phyloP scores from a whole-genome alignment of 2,329 filamentous ascomycete species.

The Trichoderma atroviride region DNA sequence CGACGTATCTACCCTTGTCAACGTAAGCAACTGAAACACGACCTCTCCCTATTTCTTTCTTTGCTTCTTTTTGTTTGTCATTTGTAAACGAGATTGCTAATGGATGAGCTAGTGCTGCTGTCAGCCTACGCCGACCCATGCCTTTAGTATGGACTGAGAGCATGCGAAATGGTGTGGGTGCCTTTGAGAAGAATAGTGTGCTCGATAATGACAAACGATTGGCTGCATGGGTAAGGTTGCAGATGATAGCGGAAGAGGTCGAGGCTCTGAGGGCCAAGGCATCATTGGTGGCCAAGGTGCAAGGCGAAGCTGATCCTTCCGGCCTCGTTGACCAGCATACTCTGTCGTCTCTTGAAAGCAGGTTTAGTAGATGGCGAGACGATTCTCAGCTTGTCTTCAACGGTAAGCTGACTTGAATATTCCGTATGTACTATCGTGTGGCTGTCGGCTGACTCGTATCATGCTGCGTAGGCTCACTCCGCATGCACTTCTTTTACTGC shows the following conservation, averaged over 20 bases:
- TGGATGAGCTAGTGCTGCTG: not conserved
- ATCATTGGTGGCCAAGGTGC: not conserved
- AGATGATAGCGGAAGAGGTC: not conserved
- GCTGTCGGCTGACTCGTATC: not conserved
- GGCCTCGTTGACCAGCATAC: not conserved
- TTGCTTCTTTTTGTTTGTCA: not conserved
- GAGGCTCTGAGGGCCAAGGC: not conserved
- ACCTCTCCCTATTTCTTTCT: not conserved
- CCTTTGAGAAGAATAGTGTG: not conserved
- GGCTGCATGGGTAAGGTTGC: not conserved
- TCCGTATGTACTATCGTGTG: not conserved
- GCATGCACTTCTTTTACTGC: slow-evolving; percentile 16
- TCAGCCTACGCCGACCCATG: not conserved
- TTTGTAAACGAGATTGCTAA: not conserved
- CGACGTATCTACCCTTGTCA: not conserved
- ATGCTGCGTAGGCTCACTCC: not conserved
- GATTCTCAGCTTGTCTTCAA: not conserved
- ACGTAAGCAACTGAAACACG: not conserved
- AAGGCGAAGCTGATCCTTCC: not conserved
- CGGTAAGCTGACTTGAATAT: not conserved
- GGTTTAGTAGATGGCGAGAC: not conserved
- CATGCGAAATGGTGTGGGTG: not conserved
- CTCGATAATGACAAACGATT: not conserved
- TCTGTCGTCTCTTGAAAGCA: not conserved
- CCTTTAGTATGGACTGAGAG: not conserved